Evolutionary conservation across 2,329 filamentous ascomycete genomes (phyloP).

Genomic region (Trichoderma sp.): DNA sequence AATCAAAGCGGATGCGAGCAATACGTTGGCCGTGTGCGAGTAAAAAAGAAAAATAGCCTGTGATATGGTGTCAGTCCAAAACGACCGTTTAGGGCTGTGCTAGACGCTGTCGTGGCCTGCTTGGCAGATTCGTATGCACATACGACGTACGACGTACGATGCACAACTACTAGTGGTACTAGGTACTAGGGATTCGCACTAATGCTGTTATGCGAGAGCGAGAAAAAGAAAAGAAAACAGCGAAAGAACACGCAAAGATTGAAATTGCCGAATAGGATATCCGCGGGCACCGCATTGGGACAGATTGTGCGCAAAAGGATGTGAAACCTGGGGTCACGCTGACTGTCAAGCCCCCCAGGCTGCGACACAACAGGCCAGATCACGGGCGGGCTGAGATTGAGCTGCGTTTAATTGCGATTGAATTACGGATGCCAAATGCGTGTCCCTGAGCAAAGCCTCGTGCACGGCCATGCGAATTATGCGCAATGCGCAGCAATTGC

Average conservation of each 20-base stretch:
- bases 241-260: background rate
- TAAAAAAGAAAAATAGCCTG: background rate
- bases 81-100: slow-evolving; percentile 7
- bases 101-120: slow-evolving; percentile 5
- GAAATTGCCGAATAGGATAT: background rate
- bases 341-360: background rate
- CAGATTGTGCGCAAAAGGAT: slow-evolving; percentile 9
- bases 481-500: background rate
- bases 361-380: slow-evolving; percentile 7
- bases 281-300: slow-evolving; percentile 2
- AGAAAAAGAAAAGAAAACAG: background rate
- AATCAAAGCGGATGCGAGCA: background rate
- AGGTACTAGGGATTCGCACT: background rate
- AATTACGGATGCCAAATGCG: background rate
- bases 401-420: background rate
- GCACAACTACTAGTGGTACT: background rate
- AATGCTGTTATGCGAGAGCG: background rate
- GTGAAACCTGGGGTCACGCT: slow-evolving; percentile 16
- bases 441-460: background rate
- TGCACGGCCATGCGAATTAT: background rate
- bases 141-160: background rate
- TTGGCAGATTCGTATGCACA: background rate
- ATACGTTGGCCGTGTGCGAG: background rate
- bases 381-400: slow-evolving; percentile 14
- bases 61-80: background rate